Evolutionary conservation across 108 stramenopile species (phyloP), one percentile per base, ranked within the genome.

Genomic region (Phaeodactylum tricornutum): DNA sequence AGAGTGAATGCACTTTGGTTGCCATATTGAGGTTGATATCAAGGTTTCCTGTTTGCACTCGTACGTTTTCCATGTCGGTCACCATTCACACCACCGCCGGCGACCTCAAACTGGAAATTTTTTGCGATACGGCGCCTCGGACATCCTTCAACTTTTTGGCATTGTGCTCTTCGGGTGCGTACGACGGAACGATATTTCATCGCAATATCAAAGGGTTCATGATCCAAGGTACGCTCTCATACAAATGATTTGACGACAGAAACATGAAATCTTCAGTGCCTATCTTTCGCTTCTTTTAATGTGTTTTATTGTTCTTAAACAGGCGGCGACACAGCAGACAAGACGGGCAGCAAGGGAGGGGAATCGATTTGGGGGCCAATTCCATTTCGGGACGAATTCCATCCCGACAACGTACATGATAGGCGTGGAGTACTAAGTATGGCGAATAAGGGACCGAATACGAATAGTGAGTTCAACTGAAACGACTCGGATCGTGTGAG

Each of bases 141-240:
- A 93, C 94, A 0, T 72, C 81, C 27, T 84, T 87, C 27, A 55
- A 97, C 53, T 93, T 95, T 58, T 58, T 94, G 4, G 93, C 90
- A 4, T 67, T 95, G 27, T 72, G 78, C 34, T 92, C 91, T 4
- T 66, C 71, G 29, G 92, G 92, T 1, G 77, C 84, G 48, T 99
- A 97, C 75, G 87, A 99, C 55, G 73, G 74, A 7, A 90, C 92
- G 0, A 66, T 64, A 14, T 97, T 99, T 54, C 98, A 99, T 64
- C 75, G 98, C 0, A 95, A 93, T 49, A 96, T 99, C 31, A 72
- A 63, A 45, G 93, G 88, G 4, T 99, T 99, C 66, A 99, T 99
- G 93, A 71, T 94, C 16, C 96, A 97, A 57, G 89, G n/a, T n/a
- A n/a, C n/a, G n/a, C n/a, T n/a, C n/a, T n/a, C n/a, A n/a, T n/a